phyloP scores from a whole-genome alignment of 306 rosid genomes.

The Rosa chinensis region DNA sequence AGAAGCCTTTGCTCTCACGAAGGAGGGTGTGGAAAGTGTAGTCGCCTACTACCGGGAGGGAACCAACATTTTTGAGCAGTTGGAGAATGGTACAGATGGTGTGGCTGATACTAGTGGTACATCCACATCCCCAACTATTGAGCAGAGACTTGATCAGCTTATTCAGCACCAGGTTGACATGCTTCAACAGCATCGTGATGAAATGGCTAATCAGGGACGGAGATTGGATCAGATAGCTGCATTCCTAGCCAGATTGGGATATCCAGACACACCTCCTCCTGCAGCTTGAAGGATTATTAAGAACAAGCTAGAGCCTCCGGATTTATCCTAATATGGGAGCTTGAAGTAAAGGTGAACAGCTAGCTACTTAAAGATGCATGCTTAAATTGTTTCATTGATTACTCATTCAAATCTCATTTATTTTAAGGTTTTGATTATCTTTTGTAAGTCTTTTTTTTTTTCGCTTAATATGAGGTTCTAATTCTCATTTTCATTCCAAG shows the following conservation, averaged over 20 bases:
- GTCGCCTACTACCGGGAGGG: not conserved
- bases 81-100: not conserved
- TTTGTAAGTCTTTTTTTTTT: too few species aligned
- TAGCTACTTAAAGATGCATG: not conserved
- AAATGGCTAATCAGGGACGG: not conserved
- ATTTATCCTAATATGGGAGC: not conserved
- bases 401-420: too few species aligned
- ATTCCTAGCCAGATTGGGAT: not conserved
- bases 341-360: not conserved
- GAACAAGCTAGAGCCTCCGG: not conserved
- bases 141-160: not conserved
- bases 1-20: not conserved
- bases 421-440: too few species aligned
- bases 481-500: too few species aligned
- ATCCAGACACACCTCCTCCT: not conserved
- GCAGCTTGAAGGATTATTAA: not conserved
- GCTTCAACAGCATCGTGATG: not conserved
- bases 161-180: slow-evolving; percentile 1
- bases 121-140: not conserved
- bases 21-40: not conserved
- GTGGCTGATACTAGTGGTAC: not conserved
- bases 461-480: too few species aligned
- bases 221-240: not conserved
- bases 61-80: not conserved
- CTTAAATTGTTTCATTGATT: not conserved